These are phyloP conservation scores for Priceomyces carsonii DNA, from an alignment of 805 yeast genomes.

Conservation along the genomic window DNA sequence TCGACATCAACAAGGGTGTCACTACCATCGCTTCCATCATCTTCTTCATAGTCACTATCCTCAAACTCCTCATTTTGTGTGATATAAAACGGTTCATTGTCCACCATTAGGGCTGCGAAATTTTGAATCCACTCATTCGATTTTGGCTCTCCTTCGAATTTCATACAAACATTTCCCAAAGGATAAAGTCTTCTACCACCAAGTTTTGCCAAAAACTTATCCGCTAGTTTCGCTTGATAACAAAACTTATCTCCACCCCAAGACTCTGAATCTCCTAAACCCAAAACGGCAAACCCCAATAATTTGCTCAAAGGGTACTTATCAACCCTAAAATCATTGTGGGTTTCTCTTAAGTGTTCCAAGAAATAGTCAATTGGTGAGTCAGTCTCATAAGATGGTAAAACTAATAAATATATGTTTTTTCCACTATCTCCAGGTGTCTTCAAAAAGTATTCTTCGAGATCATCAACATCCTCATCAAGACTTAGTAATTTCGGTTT, in stretches of 20 bases:
- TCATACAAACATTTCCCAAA: slow-evolving; percentile 79
- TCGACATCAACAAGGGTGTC: slow-evolving; percentile 75
- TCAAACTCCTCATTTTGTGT: slow-evolving; percentile 62
- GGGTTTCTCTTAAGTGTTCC: slow-evolving; percentile 77
- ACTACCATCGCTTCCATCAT: slow-evolving; percentile 25
- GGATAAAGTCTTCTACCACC: slow-evolving; percentile 90
- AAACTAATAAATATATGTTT: slow-evolving; percentile 62
- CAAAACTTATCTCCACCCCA: slow-evolving; percentile 80
- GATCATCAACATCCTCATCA: slow-evolving; percentile 80
- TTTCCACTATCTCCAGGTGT: slow-evolving; percentile 46
- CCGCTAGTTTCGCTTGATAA: slow-evolving; percentile 78
- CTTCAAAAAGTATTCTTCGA: slow-evolving; percentile 77
- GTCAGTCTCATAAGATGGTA: slow-evolving; percentile 92
- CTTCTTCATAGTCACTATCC: slow-evolving; percentile 49
- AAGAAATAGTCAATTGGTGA: slow-evolving; percentile 88
- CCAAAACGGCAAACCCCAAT: slow-evolving; percentile 82
- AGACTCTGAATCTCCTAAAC: slow-evolving; percentile 83
- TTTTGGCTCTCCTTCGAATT: slow-evolving; percentile 59
- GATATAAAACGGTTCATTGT: slow-evolving; percentile 64
- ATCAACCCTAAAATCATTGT: slow-evolving; percentile 82
- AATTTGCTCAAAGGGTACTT: slow-evolving; percentile 70
- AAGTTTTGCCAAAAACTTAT: slow-evolving; percentile 71
- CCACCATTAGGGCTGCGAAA: slow-evolving; percentile 61
- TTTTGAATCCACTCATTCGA: slow-evolving; percentile 68
- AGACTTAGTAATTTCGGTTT: slow-evolving; percentile 61